A percentile compares a stretch with the other conserved stretches of the same genome.
phyloP scores from a whole-genome alignment of 345 rosid genomes.

The Hibiscus tridactylites region DNA sequence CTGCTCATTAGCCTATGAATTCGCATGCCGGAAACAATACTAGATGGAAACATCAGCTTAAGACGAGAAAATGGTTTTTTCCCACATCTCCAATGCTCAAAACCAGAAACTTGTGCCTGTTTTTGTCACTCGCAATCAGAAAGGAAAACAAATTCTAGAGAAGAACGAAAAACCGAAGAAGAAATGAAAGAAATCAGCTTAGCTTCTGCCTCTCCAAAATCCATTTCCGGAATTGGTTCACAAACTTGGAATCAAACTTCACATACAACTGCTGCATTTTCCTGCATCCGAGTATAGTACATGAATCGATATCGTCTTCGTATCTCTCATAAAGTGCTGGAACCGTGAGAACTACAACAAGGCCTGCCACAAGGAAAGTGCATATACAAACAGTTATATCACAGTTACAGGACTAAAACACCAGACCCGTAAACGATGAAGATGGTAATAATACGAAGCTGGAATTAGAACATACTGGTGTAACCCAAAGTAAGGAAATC shows the following conservation, averaged over 20 bases:
- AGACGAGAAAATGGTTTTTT: not conserved
- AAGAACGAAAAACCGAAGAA: not conserved
- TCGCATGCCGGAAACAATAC: not conserved
- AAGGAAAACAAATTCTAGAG: not conserved
- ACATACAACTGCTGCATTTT: slow-evolving; percentile 35
- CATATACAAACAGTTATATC: not conserved
- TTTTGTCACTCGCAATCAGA: not conserved
- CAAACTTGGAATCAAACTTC: slow-evolving; percentile 30
- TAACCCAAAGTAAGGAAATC: slow-evolving; percentile 72
- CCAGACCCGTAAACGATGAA: not conserved
- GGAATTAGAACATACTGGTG: slow-evolving; percentile 41
- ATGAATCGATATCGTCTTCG: slow-evolving; percentile 45
- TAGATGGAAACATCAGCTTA: not conserved
- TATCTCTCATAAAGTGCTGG: slow-evolving; percentile 75
- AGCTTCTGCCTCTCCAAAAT: slow-evolving; percentile 49
- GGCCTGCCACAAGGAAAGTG: slow-evolving; percentile 37
- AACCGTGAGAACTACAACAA: slow-evolving; percentile 50
- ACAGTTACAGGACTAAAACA: not conserved
- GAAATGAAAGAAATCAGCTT: slow-evolving; percentile 25
- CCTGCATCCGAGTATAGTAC: slow-evolving; percentile 19
- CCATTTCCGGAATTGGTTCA: slow-evolving; percentile 37
- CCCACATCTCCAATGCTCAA: not conserved
- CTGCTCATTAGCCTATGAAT: not conserved
- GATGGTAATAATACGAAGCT: not conserved
- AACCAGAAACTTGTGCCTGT: not conserved